Percentiles rank a stretch among this genome's conserved stretches.
phyloP scores from a whole-genome alignment of 208 protist genomes.

The Hexamita inflata region DNA sequence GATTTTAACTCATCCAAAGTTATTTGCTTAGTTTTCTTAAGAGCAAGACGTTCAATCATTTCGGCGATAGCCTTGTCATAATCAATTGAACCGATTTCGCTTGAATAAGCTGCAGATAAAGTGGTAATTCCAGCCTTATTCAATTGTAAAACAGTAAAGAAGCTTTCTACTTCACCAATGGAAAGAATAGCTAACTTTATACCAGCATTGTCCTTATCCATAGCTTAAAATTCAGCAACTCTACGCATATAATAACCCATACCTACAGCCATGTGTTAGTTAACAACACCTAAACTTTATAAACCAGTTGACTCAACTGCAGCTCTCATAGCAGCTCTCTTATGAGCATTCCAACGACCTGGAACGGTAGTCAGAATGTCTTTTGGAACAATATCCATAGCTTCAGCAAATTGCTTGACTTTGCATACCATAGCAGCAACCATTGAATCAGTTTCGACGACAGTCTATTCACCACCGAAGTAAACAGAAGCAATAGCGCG shows the following conservation, averaged over 20 bases:
- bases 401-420: not conserved
- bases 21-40: not conserved
- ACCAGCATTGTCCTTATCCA: not conserved
- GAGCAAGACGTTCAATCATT: not conserved
- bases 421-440: conserved; percentile 4
- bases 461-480: not conserved
- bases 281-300: conserved; percentile 3
- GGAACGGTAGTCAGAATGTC: not conserved
- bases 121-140: conserved; percentile 12
- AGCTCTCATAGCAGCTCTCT: not conserved
- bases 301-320: not conserved
- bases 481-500: not conserved
- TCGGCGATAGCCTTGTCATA: not conserved
- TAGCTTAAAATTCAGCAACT: not conserved
- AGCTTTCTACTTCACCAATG: conserved; percentile 21
- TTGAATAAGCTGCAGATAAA: not conserved
- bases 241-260: conserved; percentile 16
- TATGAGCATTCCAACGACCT: not conserved
- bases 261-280: not conserved
- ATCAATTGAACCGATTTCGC: not conserved
- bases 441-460: conserved; percentile 8
- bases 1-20: not conserved
- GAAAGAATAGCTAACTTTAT: not conserved
- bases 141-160: not conserved
- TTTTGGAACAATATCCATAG: conserved; percentile 1